Evolutionary conservation across 768 basidiomycete species (phyloP), one percentile per base, ranked within the genome.

Genomic region (Boletus fagicola): DNA sequence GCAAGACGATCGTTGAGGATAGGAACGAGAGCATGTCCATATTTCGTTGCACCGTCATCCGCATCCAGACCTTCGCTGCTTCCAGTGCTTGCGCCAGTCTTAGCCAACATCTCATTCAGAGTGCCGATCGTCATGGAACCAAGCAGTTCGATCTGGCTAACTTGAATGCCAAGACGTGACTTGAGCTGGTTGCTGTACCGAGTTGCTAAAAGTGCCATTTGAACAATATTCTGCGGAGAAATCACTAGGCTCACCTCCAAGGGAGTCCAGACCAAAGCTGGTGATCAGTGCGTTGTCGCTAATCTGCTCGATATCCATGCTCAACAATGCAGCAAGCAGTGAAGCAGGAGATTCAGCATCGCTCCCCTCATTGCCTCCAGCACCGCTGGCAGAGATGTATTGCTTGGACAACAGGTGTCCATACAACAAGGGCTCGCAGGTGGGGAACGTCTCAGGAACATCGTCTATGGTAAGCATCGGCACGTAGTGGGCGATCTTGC

Each of bases 131-230:
- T 66, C 61, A 66, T 66, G 10, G 64, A 59, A 44, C 65, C 64
- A n/a, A 65, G 65, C 24, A 65, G 49, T n/a, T 65, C 61, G 20
- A 65, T 65, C 46, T 66, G 64, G 51, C 64, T 65, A 11, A 65
- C 61, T 55, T 62, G 69, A 20, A 70, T 62, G 28, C 64, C 62
- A 48, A 71, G 68, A 15, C 63, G 57, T 1, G 64, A 58, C 55
- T 68, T 69, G 36, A 70, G 67, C 31, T 67, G 64, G 50, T 65
- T 69, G 47, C 69, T 71, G 57, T 67, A 71, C 18, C 70, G 70
- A 2, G 69, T 70, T 2, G 68, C 69, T 70, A 33, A 16, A 49
- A 40, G 35, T 5, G 22, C 7, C 31, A 2, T 40, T 39, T 53
- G 12, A 53, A 46, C 28, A 44, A 28, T 8, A 5, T 28, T 36